Evolutionary conservation across 352 stramenopile species (phyloP).

Genomic region (Globisporangium mamillatum): DNA sequence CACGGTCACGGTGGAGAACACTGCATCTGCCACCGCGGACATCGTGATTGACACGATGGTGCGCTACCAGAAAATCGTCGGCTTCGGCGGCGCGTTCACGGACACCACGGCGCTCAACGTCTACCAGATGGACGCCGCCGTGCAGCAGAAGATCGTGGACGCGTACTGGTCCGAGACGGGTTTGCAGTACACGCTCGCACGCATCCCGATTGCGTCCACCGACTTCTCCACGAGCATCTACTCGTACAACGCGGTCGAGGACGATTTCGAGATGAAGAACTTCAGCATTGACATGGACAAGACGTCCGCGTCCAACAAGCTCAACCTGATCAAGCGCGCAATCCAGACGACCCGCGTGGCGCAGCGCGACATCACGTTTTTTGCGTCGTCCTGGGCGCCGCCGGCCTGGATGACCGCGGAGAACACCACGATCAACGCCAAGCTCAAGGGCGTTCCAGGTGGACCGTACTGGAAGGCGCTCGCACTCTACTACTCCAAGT

Average conservation of each 20-base stretch:
- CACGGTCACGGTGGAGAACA: slow-evolving; percentile 23
- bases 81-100: slow-evolving; percentile 90
- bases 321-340: slow-evolving; percentile 66
- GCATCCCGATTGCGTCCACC: slow-evolving; percentile 81
- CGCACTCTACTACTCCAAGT: slow-evolving; percentile 88
- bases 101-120: slow-evolving; percentile 83
- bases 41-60: slow-evolving; percentile 45
- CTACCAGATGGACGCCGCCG: slow-evolving; percentile 43
- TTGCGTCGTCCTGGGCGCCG: slow-evolving; percentile 79
- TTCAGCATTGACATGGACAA: slow-evolving; percentile 88
- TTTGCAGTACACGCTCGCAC: slow-evolving; percentile 80
- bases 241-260: slow-evolving; percentile 80
- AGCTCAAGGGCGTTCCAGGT: slow-evolving; percentile 49
- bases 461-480: slow-evolving; percentile 69
- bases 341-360: slow-evolving; percentile 34
- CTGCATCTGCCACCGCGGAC: slow-evolving; percentile 24
- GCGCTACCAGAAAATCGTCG: slow-evolving; percentile 80
- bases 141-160: slow-evolving; percentile 73
- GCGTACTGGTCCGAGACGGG: slow-evolving; percentile 79
- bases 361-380: slow-evolving; percentile 54
- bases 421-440: slow-evolving; percentile 55
- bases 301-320: slow-evolving; percentile 45
- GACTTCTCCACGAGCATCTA: slow-evolving; percentile 88
- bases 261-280: slow-evolving; percentile 74
- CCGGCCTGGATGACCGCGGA: slow-evolving; percentile 86